A percentile compares a stretch with the other conserved stretches of the same genome.
Conservation (phyloP, 78 protist genomes). For the Tieghemostelium lacteum region DNA sequence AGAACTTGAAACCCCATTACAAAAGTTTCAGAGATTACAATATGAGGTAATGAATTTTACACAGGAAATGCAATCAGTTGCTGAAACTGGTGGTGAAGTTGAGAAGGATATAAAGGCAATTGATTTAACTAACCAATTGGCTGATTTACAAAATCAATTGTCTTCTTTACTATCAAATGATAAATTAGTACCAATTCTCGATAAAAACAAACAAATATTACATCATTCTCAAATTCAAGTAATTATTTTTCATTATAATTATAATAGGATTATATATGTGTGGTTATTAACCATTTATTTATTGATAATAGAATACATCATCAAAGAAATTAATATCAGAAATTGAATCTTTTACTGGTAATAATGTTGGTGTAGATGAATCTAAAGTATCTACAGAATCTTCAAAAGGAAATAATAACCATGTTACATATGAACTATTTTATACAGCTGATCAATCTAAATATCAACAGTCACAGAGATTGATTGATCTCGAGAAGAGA, state of each 20-base stretch:
- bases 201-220: constrained; percentile 61
- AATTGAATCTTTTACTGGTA: constrained; percentile 35
- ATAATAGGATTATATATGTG: too few relatives aligned
- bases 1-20: constrained; percentile 54
- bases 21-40: constrained; percentile 71
- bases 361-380: not conserved
- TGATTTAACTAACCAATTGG: constrained; percentile 59
- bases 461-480: constrained; percentile 43
- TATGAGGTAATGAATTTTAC: constrained; percentile 41
- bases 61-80: constrained; percentile 38
- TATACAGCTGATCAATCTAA: constrained; percentile 66
- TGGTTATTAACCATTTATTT: not conserved
- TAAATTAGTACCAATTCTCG: constrained; percentile 41
- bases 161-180: constrained; percentile 34
- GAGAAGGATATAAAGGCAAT: constrained; percentile 57
- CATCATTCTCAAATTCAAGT: constrained; percentile 63
- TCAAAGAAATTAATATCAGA: constrained; percentile 20
- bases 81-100: constrained; percentile 40
- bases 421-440: constrained; percentile 54
- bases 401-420: not conserved
- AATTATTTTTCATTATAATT: not conserved
- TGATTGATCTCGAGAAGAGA: constrained; percentile 68
- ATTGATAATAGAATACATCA: constrained; percentile 7
- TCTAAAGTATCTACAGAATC: not conserved
- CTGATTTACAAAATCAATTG: constrained; percentile 63